A percentile compares a stretch with the other conserved stretches of the same genome.
phyloP scores from a whole-genome alignment of 2,329 filamentous ascomycete genomes.

The Polychaeton citri region DNA sequence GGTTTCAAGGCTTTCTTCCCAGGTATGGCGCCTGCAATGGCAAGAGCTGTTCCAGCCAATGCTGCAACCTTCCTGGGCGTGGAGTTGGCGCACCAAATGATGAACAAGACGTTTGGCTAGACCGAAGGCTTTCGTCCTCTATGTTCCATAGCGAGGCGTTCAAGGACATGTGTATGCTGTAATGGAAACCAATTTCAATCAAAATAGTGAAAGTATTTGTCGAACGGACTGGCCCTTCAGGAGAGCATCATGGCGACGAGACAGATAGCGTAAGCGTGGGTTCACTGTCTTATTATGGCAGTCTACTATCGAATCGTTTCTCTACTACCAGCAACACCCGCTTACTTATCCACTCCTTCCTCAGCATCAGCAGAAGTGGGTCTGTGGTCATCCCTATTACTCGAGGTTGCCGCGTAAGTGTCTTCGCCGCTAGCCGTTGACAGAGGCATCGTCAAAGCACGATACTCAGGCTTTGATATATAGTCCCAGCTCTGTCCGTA shows the following conservation, averaged over 20 bases:
- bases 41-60: slow-evolving; percentile 88
- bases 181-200: too few relatives aligned
- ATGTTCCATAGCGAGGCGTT: too few relatives aligned
- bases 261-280: too few relatives aligned
- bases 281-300: too few relatives aligned
- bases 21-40: slow-evolving; percentile 82
- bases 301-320: too few relatives aligned
- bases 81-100: slow-evolving; percentile 69
- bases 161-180: too few relatives aligned
- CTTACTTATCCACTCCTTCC: too few relatives aligned
- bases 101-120: slow-evolving; percentile 56
- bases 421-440: neutral
- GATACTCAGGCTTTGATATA: neutral
- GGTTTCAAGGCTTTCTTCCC: slow-evolving; percentile 93
- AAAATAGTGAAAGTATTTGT: too few relatives aligned
- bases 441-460: neutral
- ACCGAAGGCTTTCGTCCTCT: neutral
- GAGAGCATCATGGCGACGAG: too few relatives aligned
- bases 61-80: slow-evolving; percentile 87
- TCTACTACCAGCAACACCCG: too few relatives aligned
- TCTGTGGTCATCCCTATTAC: neutral
- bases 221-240: too few relatives aligned
- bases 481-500: too few relatives aligned
- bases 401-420: neutral
- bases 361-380: neutral